phyloP scores from a whole-genome alignment of 306 rosid genomes.

The Vigna radiata region DNA sequence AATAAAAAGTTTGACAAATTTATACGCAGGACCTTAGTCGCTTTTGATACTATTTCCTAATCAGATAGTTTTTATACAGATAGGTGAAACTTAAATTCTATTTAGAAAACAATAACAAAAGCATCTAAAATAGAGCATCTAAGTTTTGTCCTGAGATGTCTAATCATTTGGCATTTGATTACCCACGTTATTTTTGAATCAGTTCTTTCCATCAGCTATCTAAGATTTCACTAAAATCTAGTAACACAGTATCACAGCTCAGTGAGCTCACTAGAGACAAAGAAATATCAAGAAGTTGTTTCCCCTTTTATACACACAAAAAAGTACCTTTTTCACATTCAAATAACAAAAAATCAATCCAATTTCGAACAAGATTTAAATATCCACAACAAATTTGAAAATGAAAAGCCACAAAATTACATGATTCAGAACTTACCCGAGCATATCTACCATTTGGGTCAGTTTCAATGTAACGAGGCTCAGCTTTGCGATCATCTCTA shows the following conservation, averaged over 20 bases:
- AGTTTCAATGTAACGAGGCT: constrained; percentile 63
- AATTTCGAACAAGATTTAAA: constrained; percentile 14
- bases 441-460: constrained; percentile 86
- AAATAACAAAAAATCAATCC: not conserved
- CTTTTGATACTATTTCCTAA: not conserved
- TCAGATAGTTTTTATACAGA: not conserved
- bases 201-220: constrained; percentile 26
- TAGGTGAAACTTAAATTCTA: not conserved
- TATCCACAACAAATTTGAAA: not conserved
- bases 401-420: not conserved
- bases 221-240: constrained; percentile 28
- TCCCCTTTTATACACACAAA: not conserved
- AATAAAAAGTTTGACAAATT: not conserved
- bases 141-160: constrained; percentile 15
- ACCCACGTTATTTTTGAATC: not conserved
- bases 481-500: constrained; percentile 42
- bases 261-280: not conserved
- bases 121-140: not conserved
- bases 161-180: constrained; percentile 35
- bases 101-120: not conserved
- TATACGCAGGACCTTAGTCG: not conserved
- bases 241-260: constrained; percentile 22
- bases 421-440: constrained; percentile 59
- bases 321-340: not conserved
- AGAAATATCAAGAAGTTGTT: constrained; percentile 2